Evolutionary conservation across 345 rosid genomes (phyloP), one percentile per base, ranked within the genome.

Genomic region (Linum tenue): DNA sequence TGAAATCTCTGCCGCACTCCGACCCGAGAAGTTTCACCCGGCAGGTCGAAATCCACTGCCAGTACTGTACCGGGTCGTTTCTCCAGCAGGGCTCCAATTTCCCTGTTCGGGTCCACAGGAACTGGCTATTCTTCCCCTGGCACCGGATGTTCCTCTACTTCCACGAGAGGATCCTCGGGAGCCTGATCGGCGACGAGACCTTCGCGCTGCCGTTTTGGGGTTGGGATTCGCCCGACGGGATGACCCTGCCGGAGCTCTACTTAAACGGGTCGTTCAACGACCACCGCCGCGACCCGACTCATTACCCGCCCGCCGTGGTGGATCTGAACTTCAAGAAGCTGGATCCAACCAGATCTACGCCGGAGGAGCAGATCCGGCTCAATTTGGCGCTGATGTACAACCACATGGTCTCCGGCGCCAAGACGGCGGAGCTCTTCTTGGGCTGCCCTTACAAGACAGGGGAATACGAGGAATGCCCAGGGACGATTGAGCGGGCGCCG

Each of bases 91-190:
- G 16, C 35, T 16, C 59, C 1, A 7, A 17, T 8, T 9, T 56
- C n/a, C 59, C 59, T 36, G 36, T 56, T 56, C 31, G 37, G 31
- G 37, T 56, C 31, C 59, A 56, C 59, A 35, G n/a, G 37, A 16
- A 17, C 7, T 56, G 59, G 59, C 12, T 56, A 7, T 56, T 56
- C 59, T 56, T 56, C 59, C 59, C 59, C 8, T 56, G 59, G 59
- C 59, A 56, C 31, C 59, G 59, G 6, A 56, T 56, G 59, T 16
- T 56, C 35, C 31, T 56, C 35, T 35, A 56, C 6, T 56, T 56
- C 59, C 59, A 56, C 36, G 59, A 56, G 35, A 17, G 59, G 37
- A 56, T 56, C 59, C n/a, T 56, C 16, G 59, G 59, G 36, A 16
- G 35, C 35, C n/a, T 56, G 7, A 56, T 56, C 59, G 59, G 59